Evolutionary conservation across 2,329 filamentous ascomycete genomes (phyloP).

Genomic region (Sporothrix phasma): DNA sequence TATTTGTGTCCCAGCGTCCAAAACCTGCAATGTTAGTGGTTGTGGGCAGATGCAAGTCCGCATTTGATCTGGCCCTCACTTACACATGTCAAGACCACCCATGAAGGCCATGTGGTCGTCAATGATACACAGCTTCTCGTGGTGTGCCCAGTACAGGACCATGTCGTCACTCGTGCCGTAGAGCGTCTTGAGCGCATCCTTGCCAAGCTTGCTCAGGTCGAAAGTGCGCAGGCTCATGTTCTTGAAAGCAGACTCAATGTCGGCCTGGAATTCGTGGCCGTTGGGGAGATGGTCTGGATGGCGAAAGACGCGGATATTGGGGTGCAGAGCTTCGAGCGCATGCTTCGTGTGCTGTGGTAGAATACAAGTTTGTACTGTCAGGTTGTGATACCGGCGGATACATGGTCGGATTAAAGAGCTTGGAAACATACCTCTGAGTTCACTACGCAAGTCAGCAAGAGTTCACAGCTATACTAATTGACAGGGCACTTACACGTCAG

Average conservation of each 20-base stretch:
- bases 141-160: slow-evolving; percentile 85
- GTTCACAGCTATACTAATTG: background rate
- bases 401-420: background rate
- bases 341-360: slow-evolving; percentile 61
- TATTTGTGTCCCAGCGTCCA: slow-evolving; percentile 79
- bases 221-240: slow-evolving; percentile 38
- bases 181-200: slow-evolving; percentile 63
- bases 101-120: slow-evolving; percentile 78
- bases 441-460: slow-evolving; percentile 36
- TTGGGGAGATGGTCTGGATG: slow-evolving; percentile 83
- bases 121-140: slow-evolving; percentile 80
- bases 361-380: background rate
- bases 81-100: slow-evolving; percentile 78
- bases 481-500: slow-evolving; percentile 58
- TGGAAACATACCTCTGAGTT: slow-evolving; percentile 12
- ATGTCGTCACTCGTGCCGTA: slow-evolving; percentile 76
- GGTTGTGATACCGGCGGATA: background rate
- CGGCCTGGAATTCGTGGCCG: slow-evolving; percentile 53
- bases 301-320: slow-evolving; percentile 79
- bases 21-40: slow-evolving; percentile 41
- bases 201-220: slow-evolving; percentile 54
- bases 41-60: background rate
- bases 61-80: slow-evolving; percentile 17
- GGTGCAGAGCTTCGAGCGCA: slow-evolving; percentile 63
- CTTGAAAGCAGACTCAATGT: slow-evolving; percentile 54